Percentiles rank a stretch among this genome's conserved stretches.
phyloP scores from a whole-genome alignment of 768 basidiomycete genomes.

The Porphyrellus cyaneotinctus region DNA sequence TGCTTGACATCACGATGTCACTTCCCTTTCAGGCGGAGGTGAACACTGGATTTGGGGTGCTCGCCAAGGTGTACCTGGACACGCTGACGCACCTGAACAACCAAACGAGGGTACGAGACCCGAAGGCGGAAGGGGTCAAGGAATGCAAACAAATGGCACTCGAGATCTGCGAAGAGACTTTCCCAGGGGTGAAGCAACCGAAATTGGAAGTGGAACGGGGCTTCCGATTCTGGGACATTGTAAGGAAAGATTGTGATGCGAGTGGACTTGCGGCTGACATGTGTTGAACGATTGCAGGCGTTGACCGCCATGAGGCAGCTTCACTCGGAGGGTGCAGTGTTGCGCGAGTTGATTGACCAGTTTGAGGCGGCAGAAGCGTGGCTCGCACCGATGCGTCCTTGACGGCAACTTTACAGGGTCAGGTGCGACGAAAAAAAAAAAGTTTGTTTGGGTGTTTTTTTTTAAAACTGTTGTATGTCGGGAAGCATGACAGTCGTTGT shows the following conservation, averaged over 20 bases:
- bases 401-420: conserved; percentile 28
- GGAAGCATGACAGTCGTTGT: background rate
- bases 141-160: conserved; percentile 85
- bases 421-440: background rate
- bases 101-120: conserved; percentile 69
- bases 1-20: conserved; percentile 87
- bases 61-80: conserved; percentile 95
- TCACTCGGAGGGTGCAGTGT: conserved; percentile 75
- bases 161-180: conserved; percentile 90
- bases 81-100: conserved; percentile 86
- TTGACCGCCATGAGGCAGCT: conserved; percentile 87
- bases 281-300: conserved; percentile 44
- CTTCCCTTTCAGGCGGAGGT: conserved; percentile 94
- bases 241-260: conserved; percentile 39
- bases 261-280: conserved; percentile 24
- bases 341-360: conserved; percentile 87
- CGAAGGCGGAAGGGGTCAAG: conserved; percentile 71
- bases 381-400: conserved; percentile 89
- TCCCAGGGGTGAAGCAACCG: conserved; percentile 86
- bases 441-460: background rate
- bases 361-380: conserved; percentile 95
- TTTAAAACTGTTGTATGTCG: background rate
- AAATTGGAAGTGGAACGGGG: conserved; percentile 90
- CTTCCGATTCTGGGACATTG: conserved; percentile 98
- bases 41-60: conserved; percentile 96